Percentiles rank a stretch among this genome's conserved stretches.
Conservation (phyloP, 1,284 basidiomycete species). For the Cryptococcus wingfieldii region DNA sequence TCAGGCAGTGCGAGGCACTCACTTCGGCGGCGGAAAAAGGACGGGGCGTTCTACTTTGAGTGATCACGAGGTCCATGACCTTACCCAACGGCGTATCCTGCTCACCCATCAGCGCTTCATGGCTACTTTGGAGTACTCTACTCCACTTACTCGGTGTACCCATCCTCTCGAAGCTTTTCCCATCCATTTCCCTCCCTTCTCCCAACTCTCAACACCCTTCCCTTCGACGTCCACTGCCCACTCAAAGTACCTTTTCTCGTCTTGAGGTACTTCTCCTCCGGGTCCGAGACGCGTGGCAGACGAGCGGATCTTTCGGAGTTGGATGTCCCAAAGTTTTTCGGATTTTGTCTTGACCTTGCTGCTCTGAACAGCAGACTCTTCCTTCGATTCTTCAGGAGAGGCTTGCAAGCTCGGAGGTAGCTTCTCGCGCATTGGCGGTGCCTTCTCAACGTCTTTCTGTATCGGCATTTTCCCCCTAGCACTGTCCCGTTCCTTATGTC, state of each 20-base stretch:
- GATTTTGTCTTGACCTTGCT: conserved; percentile 27
- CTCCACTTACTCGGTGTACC: conserved; percentile 18
- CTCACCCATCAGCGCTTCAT: not conserved
- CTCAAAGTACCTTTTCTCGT: conserved; percentile 34
- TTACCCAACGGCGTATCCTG: conserved; percentile 30
- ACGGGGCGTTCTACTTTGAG: conserved; percentile 8
- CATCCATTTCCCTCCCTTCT: conserved; percentile 14
- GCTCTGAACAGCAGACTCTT: not conserved
- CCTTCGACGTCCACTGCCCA: conserved; percentile 19
- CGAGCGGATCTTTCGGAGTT: conserved; percentile 31
- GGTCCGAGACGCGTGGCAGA: conserved; percentile 27
- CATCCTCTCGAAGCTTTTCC: conserved; percentile 20
- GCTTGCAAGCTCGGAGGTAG: conserved; percentile 16
- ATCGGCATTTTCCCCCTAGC: conserved; percentile 24
- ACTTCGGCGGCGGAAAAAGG: not conserved
- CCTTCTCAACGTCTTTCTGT: conserved; percentile 13
- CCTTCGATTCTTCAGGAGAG: not conserved
- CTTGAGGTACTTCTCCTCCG: conserved; percentile 3
- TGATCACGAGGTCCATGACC: conserved; percentile 22
- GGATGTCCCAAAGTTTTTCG: conserved; percentile 37
- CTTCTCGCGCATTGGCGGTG: conserved; percentile 1
- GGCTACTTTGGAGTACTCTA: not conserved
- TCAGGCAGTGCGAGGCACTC: not conserved
- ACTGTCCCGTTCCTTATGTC: conserved; percentile 12
- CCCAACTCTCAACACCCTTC: conserved; percentile 14